Evolutionary conservation across 805 yeast species (phyloP), one percentile per base, ranked within the genome.

Genomic region (Kazachstania viticola): DNA sequence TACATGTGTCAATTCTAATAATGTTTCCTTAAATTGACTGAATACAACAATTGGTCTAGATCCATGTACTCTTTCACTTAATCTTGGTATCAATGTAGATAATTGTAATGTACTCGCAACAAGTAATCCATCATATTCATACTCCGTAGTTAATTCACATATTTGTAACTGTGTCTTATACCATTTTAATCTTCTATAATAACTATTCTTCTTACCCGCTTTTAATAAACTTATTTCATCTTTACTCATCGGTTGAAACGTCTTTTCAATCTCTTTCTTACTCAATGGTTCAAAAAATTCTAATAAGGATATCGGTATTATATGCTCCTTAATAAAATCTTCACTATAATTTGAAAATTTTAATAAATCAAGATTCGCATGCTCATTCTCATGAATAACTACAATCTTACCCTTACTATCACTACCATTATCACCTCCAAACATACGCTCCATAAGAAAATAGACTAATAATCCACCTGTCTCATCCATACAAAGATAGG

Each of bases 381-480:
- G 96, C 54, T 91, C 98, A 55, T 84, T 84, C 51, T 91, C 98
- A 57, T 91, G 96, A 2, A 77, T 64, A 14, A 83, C 67, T 3
- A 83, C 65, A 27, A 91, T 73, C 32, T 72, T 61, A 11, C 95
- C 94, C 2, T 49, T 30, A 9, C 34, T 37, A 5, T 35, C 30
- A 6, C 39, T 28, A 21, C 36, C 36, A 21, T 36, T 32, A 16
- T 48, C 55, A 12, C 49, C 58, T 4, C 73, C 72, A 38, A 74
- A 75, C 88, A 93, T 82, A 50, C 96, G 67, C 53, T 91, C 99
- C 57, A 91, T 51, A 67, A 91, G 64, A 4, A 94, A 83, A 38
- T 81, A 81, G 5, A 81, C 71, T 1, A 91, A 51, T n/a, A 88
- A 66, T 5, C 97, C 95, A 21, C 94, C 87, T n/a, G 95, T 79